Evolutionary conservation across 1,139 yeast genomes (phyloP).

Genomic region (Geotrichum candidum): DNA sequence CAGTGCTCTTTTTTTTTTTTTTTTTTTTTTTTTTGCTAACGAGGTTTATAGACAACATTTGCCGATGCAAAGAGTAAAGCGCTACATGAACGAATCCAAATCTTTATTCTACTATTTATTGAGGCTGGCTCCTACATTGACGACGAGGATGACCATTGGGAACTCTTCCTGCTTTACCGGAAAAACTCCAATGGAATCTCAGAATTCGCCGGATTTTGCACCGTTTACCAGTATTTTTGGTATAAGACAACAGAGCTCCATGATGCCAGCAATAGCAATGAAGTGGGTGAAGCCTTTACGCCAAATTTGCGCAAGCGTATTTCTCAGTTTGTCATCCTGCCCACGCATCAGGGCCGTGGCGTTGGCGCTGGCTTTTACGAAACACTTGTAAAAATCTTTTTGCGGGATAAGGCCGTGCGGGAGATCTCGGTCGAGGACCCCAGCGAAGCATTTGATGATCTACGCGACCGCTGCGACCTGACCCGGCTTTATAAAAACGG

Average conservation of each 20-base stretch:
- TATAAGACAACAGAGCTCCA: constrained; percentile 55
- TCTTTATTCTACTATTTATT: constrained; percentile 74
- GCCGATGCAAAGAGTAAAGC: constrained; percentile 41
- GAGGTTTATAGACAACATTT: constrained; percentile 40
- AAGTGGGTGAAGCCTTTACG: constrained; percentile 20
- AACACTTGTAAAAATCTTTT: constrained; percentile 51
- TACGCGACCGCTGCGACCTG: constrained; percentile 80
- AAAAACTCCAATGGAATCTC: constrained; percentile 27
- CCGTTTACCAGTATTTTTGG: constrained; percentile 80
- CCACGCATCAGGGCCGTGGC: constrained; percentile 62
- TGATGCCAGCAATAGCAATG: constrained; percentile 37
- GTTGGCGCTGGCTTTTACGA: constrained; percentile 68
- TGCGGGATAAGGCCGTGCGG: constrained; percentile 45
- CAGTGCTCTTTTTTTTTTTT: background rate
- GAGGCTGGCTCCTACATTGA: constrained; percentile 94
- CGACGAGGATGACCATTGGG: constrained; percentile 68
- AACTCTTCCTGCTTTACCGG: constrained; percentile 39
- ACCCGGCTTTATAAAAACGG: constrained; percentile 41
- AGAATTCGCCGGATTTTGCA: constrained; percentile 66
- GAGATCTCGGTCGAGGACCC: constrained; percentile 95
- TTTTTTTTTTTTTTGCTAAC: constrained; percentile 13
- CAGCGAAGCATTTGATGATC: constrained; percentile 83
- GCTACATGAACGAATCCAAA: constrained; percentile 66
- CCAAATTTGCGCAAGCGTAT: constrained; percentile 60
- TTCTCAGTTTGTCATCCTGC: constrained; percentile 80